These are phyloP conservation scores for Volvox carteri DNA, from an alignment of 163 green algal species.

Conservation along the genomic window DNA sequence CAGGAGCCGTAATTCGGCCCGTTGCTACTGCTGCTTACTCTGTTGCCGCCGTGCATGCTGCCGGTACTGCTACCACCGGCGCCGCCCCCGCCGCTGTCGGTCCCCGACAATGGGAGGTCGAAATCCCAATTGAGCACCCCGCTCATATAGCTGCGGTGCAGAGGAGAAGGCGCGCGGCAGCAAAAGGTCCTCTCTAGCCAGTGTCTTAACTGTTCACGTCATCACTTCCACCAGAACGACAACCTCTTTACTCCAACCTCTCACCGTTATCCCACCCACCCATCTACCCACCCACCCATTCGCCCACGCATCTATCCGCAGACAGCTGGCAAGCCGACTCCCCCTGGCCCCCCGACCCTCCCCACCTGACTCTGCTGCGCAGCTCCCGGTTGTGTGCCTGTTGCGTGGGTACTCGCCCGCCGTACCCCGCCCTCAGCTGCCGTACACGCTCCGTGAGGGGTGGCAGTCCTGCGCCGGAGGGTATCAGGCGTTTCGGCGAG, in stretches of 20 bases:
- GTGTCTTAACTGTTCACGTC: too few relatives aligned
- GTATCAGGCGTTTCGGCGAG: too few relatives aligned
- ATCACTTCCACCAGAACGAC: too few relatives aligned
- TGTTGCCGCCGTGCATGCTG: neutral
- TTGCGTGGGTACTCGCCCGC: slow-evolving; percentile 19
- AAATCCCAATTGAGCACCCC: slow-evolving; percentile 56
- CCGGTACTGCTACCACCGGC: neutral
- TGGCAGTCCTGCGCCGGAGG: slow-evolving; percentile 44
- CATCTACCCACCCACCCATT: too few relatives aligned
- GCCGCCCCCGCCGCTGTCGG: neutral
- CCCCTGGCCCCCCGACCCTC: too few relatives aligned
- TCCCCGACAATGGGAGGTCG: slow-evolving; percentile 20
- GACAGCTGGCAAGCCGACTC: too few relatives aligned
- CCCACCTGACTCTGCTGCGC: slow-evolving; percentile 27
- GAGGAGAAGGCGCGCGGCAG: too few relatives aligned
- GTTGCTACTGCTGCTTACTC: neutral
- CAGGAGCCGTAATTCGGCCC: neutral
- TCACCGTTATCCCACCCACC: too few relatives aligned
- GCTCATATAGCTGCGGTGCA: slow-evolving; percentile 47
- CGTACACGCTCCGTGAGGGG: slow-evolving; percentile 48
- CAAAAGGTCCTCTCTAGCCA: too few relatives aligned
- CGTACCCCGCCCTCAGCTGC: slow-evolving; percentile 43
- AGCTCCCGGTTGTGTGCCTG: slow-evolving; percentile 26
- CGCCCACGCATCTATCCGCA: too few relatives aligned
- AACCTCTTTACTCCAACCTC: too few relatives aligned